A percentile compares a stretch with the other conserved stretches of the same genome.
phyloP scores from a whole-genome alignment of 805 yeast genomes.

The Kregervanrija fluxuum region DNA sequence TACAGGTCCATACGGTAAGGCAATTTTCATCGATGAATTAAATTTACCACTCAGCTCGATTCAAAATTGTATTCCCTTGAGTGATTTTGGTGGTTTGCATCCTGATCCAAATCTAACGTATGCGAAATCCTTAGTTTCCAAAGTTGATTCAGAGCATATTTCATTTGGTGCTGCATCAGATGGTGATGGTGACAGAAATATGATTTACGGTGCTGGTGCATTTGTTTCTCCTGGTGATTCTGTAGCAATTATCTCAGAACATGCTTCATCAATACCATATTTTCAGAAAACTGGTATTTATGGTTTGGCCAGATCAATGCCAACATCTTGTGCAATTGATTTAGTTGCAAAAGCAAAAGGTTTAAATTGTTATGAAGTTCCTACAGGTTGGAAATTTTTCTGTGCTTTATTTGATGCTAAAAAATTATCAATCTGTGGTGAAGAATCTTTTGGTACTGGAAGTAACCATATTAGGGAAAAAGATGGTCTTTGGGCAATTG shows the following conservation, averaged over 20 bases:
- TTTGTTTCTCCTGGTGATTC: constrained; percentile 98
- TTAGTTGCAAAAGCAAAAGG: constrained; percentile 77
- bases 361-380: constrained; percentile 82
- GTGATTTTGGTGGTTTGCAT: constrained; percentile 95
- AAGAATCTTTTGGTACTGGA: constrained; percentile 97
- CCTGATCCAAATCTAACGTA: constrained; percentile 98
- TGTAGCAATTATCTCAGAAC: constrained; percentile 94
- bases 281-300: constrained; percentile 77
- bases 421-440: constrained; percentile 94
- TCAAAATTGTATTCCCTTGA: constrained; percentile 73
- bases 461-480: constrained; percentile 96
- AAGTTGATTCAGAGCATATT: constrained; percentile 74
- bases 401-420: constrained; percentile 92
- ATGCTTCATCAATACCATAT: constrained; percentile 85
- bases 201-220: constrained; percentile 93
- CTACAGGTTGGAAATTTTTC: constrained; percentile 98
- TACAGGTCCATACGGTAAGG: constrained; percentile 92
- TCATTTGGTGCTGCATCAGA: constrained; percentile 99
- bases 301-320: constrained; percentile 97
- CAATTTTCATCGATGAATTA: constrained; percentile 76
- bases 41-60: constrained; percentile 65
- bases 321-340: constrained; percentile 91
- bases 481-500: constrained; percentile 96
- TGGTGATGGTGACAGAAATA: constrained; percentile 98
- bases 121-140: constrained; percentile 78